These are phyloP conservation scores for Lactifluus volemus DNA, from an alignment of 768 basidiomycete genomes.

Conservation along the genomic window DNA sequence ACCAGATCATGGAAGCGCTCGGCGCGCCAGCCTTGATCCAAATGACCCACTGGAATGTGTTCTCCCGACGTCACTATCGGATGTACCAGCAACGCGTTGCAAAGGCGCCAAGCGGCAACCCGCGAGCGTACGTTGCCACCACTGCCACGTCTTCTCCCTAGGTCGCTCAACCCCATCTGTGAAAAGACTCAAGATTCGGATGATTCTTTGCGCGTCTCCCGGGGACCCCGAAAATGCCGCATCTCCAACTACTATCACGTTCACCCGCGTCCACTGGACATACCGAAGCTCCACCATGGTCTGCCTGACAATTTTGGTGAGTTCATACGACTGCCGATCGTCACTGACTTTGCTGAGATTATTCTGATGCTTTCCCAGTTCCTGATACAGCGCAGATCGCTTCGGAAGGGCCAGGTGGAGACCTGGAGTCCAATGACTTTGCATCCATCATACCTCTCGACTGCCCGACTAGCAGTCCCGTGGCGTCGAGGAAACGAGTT, in stretches of 20 bases:
- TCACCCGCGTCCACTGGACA: neutral
- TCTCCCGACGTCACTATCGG: no score
- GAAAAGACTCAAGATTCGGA: no score
- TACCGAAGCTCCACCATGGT: neutral
- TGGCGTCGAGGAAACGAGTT: neutral
- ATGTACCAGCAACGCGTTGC: neutral
- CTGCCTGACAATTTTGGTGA: neutral
- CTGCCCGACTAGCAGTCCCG: neutral
- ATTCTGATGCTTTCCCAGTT: slow-evolving; percentile 24
- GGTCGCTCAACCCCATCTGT: neutral
- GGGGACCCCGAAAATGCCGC: neutral
- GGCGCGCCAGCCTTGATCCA: neutral
- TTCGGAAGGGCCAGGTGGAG: neutral
- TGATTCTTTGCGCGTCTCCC: neutral
- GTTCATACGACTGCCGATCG: neutral
- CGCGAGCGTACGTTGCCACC: no score
- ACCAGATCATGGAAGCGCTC: neutral
- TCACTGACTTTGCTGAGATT: neutral
- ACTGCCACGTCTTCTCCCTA: no score
- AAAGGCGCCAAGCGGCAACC: no score
- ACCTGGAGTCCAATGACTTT: neutral
- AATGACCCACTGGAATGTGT: neutral
- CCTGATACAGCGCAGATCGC: neutral
- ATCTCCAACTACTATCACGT: no score
- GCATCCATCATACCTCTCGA: neutral